These are phyloP conservation scores for Agapanthus africanus DNA, from an alignment of 106 monocot genomes.

Conservation along the genomic window DNA sequence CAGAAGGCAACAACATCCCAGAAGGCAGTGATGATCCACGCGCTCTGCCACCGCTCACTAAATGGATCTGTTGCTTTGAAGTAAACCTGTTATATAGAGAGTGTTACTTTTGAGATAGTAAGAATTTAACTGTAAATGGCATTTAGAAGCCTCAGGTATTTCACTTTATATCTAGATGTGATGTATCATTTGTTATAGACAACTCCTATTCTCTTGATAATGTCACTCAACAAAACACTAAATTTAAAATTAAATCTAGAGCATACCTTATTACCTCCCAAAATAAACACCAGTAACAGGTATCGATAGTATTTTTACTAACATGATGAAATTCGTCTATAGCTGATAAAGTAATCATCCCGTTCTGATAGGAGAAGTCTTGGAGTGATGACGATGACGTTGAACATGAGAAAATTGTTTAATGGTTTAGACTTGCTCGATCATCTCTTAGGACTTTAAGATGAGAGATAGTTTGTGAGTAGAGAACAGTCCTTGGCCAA, in stretches of 20 bases:
- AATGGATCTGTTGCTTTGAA: constrained; percentile 95
- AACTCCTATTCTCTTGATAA: not conserved
- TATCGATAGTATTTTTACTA: too few relatives aligned
- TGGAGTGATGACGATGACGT: too few relatives aligned
- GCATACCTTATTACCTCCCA: not conserved
- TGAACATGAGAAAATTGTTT: too few relatives aligned
- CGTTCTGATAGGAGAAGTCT: too few relatives aligned
- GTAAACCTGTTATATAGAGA: constrained; percentile 53
- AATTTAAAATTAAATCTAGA: not conserved
- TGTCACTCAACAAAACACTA: constrained; percentile 3
- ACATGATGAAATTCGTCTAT: not conserved
- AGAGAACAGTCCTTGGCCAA: too few relatives aligned
- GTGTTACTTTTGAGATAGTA: too few relatives aligned
- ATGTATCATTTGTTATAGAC: not conserved
- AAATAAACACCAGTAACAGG: too few relatives aligned
- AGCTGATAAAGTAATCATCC: too few relatives aligned
- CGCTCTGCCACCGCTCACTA: constrained; percentile 93
- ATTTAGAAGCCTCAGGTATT: not conserved
- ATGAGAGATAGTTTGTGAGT: too few relatives aligned
- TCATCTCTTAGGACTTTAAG: too few relatives aligned
- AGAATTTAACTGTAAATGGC: too few relatives aligned
- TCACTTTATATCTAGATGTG: not conserved
- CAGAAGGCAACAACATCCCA: constrained; percentile 78
- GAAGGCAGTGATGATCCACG: constrained; percentile 95
- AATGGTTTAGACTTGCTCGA: too few relatives aligned